Conservation (phyloP, 2,329 filamentous ascomycete species). For the Microsporum canis region DNA sequence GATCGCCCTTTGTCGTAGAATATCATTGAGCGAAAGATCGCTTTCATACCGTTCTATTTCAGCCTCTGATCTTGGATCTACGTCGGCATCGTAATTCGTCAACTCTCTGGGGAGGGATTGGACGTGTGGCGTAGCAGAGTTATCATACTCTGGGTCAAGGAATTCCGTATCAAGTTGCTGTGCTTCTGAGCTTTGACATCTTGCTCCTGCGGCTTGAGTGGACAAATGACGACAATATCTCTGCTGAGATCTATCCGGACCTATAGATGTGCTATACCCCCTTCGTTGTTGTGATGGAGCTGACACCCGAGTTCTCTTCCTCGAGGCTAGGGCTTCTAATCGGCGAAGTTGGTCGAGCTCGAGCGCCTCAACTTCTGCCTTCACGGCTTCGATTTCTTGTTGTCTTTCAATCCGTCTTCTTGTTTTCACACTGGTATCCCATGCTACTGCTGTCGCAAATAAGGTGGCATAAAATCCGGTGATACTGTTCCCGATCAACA, state of each 20-base stretch:
- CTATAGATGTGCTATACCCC: constrained; percentile 4
- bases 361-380: constrained; percentile 31
- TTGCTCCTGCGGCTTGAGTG: not conserved
- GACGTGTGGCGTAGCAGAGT: not conserved
- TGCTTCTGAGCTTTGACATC: not conserved
- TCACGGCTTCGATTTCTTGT: constrained; percentile 34
- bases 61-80: not conserved
- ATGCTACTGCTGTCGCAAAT: constrained; percentile 32
- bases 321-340: constrained; percentile 22
- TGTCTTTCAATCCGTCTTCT: constrained; percentile 31
- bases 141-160: not conserved
- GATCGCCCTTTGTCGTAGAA: constrained; percentile 22
- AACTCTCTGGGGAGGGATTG: not conserved
- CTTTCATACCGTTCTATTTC: constrained; percentile 2
- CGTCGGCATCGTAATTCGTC: not conserved
- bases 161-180: not conserved
- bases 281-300: constrained; percentile 18
- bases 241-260: not conserved
- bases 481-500: constrained; percentile 33
- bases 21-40: constrained; percentile 2
- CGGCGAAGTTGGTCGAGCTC: constrained; percentile 30
- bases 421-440: constrained; percentile 31
- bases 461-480: constrained; percentile 36
- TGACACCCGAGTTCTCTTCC: constrained; percentile 16
- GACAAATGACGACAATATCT: not conserved